phyloP scores from a whole-genome alignment of 2,329 filamentous ascomycete species.

The Apiospora arundinis region DNA sequence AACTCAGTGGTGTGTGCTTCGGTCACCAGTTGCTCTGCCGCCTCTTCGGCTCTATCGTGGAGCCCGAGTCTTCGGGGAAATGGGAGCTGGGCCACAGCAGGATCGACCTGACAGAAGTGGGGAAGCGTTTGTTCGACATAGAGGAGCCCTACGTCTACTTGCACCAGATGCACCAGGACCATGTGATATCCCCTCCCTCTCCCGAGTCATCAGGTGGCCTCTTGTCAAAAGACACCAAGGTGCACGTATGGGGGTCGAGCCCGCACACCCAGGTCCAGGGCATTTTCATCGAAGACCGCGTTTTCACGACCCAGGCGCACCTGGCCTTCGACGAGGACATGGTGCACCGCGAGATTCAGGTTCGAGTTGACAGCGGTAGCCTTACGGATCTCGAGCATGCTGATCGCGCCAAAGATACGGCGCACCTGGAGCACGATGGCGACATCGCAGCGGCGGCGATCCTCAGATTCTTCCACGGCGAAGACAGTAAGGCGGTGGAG shows the following conservation, averaged over 20 bases:
- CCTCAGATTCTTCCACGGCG: constrained; percentile 60
- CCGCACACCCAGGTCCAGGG: constrained; percentile 73
- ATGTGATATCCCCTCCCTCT: constrained; percentile 67
- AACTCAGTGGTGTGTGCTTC: constrained; percentile 78
- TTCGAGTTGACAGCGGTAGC: constrained; percentile 63
- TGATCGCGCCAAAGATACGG: constrained; percentile 66
- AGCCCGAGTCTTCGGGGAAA: constrained; percentile 63
- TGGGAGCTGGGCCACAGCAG: constrained; percentile 77
- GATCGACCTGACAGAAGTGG: constrained; percentile 68
- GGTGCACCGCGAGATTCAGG: constrained; percentile 66
- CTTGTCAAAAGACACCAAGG: constrained; percentile 45
- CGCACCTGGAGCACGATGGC: constrained; percentile 72
- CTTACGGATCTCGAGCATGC: constrained; percentile 69
- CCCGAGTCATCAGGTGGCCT: constrained; percentile 51
- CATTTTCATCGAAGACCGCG: constrained; percentile 68
- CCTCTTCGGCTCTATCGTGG: constrained; percentile 72
- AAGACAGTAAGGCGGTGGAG: constrained; percentile 40
- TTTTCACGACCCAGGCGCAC: constrained; percentile 81
- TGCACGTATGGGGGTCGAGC: constrained; percentile 67
- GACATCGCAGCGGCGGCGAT: constrained; percentile 70
- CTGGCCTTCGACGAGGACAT: constrained; percentile 77
- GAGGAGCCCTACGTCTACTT: constrained; percentile 58
- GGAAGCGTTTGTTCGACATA: constrained; percentile 71
- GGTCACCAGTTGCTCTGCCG: constrained; percentile 81
- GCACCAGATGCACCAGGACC: constrained; percentile 83